These are phyloP conservation scores for Colletotrichum cordylinicola DNA, from an alignment of 2,329 filamentous ascomycete species.

Conservation along the genomic window DNA sequence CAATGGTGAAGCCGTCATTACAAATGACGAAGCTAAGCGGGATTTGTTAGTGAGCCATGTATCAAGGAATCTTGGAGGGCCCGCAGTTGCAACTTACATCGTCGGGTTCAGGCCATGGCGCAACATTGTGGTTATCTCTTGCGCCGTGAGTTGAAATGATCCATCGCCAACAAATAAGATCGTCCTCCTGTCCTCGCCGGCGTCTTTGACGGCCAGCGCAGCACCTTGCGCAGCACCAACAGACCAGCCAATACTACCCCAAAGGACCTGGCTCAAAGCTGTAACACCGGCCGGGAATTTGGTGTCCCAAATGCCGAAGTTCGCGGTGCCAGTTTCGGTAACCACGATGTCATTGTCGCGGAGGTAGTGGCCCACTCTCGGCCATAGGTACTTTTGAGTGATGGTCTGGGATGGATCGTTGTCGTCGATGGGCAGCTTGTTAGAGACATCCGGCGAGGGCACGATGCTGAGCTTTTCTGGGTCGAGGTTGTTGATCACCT, in stretches of 20 bases:
- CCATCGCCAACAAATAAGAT: conserved; percentile 92
- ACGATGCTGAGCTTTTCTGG: conserved; percentile 62
- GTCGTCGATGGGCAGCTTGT: conserved; percentile 48
- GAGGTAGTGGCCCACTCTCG: conserved; percentile 75
- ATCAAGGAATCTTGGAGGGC: neutral
- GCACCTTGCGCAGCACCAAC: conserved; percentile 67
- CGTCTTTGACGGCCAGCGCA: conserved; percentile 76
- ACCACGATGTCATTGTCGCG: conserved; percentile 77
- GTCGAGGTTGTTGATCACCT: conserved; percentile 67
- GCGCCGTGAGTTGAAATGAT: conserved; percentile 82
- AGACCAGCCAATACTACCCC: conserved; percentile 72
- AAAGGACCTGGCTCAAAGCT: conserved; percentile 78
- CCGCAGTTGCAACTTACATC: conserved; percentile 60
- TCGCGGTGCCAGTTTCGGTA: conserved; percentile 87
- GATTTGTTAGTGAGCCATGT: conserved; percentile 24
- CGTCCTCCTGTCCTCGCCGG: conserved; percentile 64
- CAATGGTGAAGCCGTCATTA: conserved; percentile 90
- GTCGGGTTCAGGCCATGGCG: conserved; percentile 76
- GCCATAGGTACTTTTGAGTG: conserved; percentile 80
- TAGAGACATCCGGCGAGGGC: conserved; percentile 58
- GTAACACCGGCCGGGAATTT: conserved; percentile 80
- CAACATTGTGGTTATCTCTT: conserved; percentile 86
- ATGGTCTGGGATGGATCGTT: conserved; percentile 52
- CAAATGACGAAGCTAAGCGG: conserved; percentile 75
- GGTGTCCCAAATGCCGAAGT: conserved; percentile 89